Percentiles rank a stretch among this genome's conserved stretches.
Evolutionary conservation across 768 basidiomycete genomes (phyloP).

Genomic region (Russula foetens): DNA sequence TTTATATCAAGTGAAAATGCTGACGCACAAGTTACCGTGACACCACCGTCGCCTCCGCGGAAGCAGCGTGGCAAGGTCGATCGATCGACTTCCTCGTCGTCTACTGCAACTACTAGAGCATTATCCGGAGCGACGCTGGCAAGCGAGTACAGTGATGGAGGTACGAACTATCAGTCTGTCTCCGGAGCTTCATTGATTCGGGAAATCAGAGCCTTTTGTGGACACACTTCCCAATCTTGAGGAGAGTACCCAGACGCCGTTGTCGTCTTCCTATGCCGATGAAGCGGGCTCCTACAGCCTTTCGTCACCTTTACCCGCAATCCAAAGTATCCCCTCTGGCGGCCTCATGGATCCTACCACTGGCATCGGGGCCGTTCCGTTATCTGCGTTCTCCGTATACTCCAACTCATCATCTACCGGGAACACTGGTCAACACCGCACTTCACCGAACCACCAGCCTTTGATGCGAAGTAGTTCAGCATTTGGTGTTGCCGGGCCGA

Average conservation of each 20-base stretch:
- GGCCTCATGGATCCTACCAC: neutral
- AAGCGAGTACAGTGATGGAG: neutral
- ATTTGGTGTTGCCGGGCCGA: neutral
- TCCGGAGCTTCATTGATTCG: neutral
- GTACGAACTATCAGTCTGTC: neutral
- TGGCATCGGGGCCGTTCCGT: neutral
- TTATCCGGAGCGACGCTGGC: neutral
- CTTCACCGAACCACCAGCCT: neutral
- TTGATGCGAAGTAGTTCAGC: neutral
- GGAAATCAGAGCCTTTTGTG: neutral
- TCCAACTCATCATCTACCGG: no score
- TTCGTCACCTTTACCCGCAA: neutral
- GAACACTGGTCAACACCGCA: neutral
- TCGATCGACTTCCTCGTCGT: neutral
- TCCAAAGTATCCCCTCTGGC: neutral
- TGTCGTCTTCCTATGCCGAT: neutral
- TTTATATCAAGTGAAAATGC: no score
- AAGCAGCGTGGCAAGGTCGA: no score
- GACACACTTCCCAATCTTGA: neutral
- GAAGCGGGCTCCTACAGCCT: neutral
- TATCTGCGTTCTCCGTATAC: neutral
- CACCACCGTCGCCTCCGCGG: no score
- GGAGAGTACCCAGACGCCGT: neutral
- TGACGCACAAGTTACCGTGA: no score
- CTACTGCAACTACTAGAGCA: neutral